Base-by-base conservation (phyloP, 768 basidiomycete genomes). In the Mycena polygramma region DNA sequence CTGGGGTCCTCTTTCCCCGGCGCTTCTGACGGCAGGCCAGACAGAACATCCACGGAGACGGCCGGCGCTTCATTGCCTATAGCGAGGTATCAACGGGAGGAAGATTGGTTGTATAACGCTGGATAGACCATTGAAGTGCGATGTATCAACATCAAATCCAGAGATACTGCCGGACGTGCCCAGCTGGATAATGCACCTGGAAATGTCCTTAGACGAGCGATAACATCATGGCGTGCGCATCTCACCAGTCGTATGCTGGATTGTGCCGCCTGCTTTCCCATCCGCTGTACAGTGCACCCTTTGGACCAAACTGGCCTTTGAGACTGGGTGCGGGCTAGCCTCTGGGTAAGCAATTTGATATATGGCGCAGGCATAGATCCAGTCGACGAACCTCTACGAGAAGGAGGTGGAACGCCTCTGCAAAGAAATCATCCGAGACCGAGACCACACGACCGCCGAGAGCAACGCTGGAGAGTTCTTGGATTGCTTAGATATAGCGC, bases 351-450 rank as follows among this genome's bases (percentile, higher is more conserved):
- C 49, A 39, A 57, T 53, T 17, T 57, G 71, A 35, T 43, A 57
- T 53, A 14, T 55, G 71, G 35, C 51, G n/a, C 54, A 43, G 26
- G 63, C 43, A 62, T 37, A 52, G 36, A 6, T 53, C 24, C 43
- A 10, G 63, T 48, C 62, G 45, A 57, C 37, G n/a, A 37, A 52
- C 97, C 82, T 92, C 91, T 51, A 94, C 92, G 57, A 93, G 86
- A 63, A 99, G 85, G 30, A 99, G 84, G 82, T 97, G 91, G 71
- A 81, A 87, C 0, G 94, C 96, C 74, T 92, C 89, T 13, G 95
- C 96, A 76, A 99, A 99, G 85, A 99, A 99, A 72, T 99, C 96
- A 79, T 99, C 98, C 2, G 96, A 98, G 54, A 94, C 90, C 2
- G 87, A 84, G 39, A 92, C 77, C 73, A 98, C 83, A 67, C 86